Evolutionary conservation across 306 rosid genomes (phyloP).

Genomic region (Dryas octopetala): DNA sequence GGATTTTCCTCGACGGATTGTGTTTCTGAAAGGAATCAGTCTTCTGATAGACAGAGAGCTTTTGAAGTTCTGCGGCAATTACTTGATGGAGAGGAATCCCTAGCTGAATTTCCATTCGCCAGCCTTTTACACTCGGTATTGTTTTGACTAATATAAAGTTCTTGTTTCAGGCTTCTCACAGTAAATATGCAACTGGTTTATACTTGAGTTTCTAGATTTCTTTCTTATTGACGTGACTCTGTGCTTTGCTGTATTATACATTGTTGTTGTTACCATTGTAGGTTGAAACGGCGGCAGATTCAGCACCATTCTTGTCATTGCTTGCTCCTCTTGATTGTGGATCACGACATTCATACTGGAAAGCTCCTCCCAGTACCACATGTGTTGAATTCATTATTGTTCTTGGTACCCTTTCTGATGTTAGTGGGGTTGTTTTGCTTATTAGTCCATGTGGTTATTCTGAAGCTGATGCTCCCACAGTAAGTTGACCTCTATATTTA

Average conservation of each 20-base stretch:
- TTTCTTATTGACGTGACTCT: not conserved
- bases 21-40: conserved; percentile 43
- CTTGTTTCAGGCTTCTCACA: conserved; percentile 30
- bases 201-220: not conserved
- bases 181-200: not conserved
- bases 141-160: conserved; percentile 21
- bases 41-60: conserved; percentile 37
- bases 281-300: conserved; percentile 82
- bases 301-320: conserved; percentile 83
- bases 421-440: conserved; percentile 78
- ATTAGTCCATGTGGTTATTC: conserved; percentile 97
- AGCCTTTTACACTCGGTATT: conserved; percentile 82
- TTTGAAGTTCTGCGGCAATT: conserved; percentile 41
- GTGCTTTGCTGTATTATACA: not conserved
- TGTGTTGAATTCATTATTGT: conserved; percentile 75
- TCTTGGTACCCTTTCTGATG: conserved; percentile 82
- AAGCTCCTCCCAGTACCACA: conserved; percentile 75
- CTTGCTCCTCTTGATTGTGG: conserved; percentile 78
- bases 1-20: conserved; percentile 54
- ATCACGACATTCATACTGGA: conserved; percentile 70
- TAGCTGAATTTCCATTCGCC: conserved; percentile 92
- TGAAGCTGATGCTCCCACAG: conserved; percentile 76
- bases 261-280: conserved; percentile 34
- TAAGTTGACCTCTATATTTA: conserved; percentile 47
- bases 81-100: conserved; percentile 71